Conservation (phyloP, 75 land plant species). For the Selaginella moellendorffii region DNA sequence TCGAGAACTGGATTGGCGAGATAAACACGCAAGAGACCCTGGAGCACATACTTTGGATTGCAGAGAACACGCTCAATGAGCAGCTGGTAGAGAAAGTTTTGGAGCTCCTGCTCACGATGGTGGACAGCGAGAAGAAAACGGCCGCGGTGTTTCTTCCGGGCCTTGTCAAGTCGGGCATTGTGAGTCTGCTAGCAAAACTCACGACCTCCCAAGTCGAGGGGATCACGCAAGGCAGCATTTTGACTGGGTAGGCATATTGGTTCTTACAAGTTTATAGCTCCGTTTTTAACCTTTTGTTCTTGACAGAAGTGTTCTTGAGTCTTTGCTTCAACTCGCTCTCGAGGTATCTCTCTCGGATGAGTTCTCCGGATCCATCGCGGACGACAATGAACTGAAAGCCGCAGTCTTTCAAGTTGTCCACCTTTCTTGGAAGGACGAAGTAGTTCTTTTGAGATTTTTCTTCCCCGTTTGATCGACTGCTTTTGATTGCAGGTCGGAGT, state of each 20-base stretch:
- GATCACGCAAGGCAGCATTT: neutral
- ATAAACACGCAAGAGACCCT: conserved; percentile 37
- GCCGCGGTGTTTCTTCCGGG: neutral
- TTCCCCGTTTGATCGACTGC: neutral
- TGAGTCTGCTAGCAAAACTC: neutral
- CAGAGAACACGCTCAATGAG: conserved; percentile 62
- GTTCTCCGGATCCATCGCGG: neutral
- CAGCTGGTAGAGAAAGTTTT: conserved; percentile 76
- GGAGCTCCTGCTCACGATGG: neutral
- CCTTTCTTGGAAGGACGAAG: neutral
- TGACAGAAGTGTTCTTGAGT: neutral
- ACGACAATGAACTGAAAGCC: neutral
- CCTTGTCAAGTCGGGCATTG: neutral
- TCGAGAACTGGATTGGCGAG: conserved; percentile 38
- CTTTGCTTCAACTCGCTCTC: neutral
- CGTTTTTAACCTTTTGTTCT: neutral
- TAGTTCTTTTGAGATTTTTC: neutral
- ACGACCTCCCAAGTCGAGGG: neutral
- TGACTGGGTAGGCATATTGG: too few relatives aligned
- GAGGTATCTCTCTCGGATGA: neutral
- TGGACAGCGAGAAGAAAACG: neutral
- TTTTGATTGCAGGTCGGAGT: conserved; percentile 22
- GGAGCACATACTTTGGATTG: conserved; percentile 61
- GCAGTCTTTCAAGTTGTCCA: neutral
- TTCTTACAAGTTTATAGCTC: neutral